Base-by-base conservation (phyloP, 208 protist genomes). In the Angomonas deanei region DNA sequence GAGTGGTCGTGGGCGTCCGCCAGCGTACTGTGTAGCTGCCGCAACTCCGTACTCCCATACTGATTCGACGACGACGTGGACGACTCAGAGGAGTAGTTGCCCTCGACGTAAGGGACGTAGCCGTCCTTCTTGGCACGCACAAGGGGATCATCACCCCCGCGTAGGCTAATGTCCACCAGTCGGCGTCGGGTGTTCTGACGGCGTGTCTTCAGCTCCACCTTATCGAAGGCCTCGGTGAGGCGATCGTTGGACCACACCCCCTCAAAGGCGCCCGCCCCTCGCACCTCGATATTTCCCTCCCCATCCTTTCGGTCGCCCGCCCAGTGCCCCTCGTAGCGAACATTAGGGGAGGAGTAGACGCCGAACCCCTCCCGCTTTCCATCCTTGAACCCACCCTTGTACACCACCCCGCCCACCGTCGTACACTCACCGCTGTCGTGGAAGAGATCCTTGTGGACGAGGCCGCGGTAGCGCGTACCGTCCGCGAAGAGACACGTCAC, bases 291-390 rank as follows among this genome's bases (percentile, higher is more conserved):
- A 1, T 3, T 21, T 28, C 74, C 87, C 21, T 85, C 66, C 27
- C 87, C 81, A 17, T 83, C 69, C n/a, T 82, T 82, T 33, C 76
- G 42, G 54, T 84, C 87, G 31, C 72, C 32, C 15, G 47, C 39
- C 87, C 87, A 93, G 21, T n/a, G 64, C 17, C 82, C 84, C 30
- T 55, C 31, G 69, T 86, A 83, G 13, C 67, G 68, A n/a, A 68
- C 83, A 6, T 69, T 68, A 55, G 68, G 70, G 23, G 68, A 30
- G 36, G 4, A 19, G 24, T 64, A 92, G 50, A 70, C 64, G 53
- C 93, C 93, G 11, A 66, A 54, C 15, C 93, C 93, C 21, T 92
- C 62, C 47, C 88, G 93, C 62, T 74, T 66, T 38, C 88, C 88
- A 27, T 80, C 38, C 17, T 66, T 23, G 84, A 88, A 97, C 23